Evolutionary conservation across 1,139 yeast species (phyloP).

Genomic region (Suhomyces guaymorum): DNA sequence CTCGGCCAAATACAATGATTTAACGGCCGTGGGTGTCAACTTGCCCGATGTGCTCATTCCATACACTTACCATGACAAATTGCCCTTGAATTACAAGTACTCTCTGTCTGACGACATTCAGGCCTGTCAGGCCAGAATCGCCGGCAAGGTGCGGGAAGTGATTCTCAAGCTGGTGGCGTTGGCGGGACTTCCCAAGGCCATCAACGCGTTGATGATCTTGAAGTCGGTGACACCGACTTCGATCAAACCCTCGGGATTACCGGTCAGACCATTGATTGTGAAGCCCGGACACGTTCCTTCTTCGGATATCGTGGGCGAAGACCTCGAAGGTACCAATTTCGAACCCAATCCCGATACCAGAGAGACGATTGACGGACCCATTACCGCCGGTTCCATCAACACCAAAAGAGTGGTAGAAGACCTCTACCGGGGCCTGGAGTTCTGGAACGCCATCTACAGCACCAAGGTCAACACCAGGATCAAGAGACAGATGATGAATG

Average conservation of each 20-base stretch:
- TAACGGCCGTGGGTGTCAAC: slow-evolving; percentile 45
- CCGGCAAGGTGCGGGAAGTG: slow-evolving; percentile 71
- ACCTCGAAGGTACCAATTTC: slow-evolving; percentile 41
- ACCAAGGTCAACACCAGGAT: slow-evolving; percentile 69
- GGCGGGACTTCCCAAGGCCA: slow-evolving; percentile 81
- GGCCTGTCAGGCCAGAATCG: slow-evolving; percentile 41
- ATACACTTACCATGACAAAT: slow-evolving; percentile 38
- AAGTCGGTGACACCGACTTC: slow-evolving; percentile 64
- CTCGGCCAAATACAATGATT: slow-evolving; percentile 40
- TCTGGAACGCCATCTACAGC: slow-evolving; percentile 76
- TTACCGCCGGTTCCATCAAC: slow-evolving; percentile 35
- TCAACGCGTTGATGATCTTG: slow-evolving; percentile 70
- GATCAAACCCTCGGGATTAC: slow-evolving; percentile 31
- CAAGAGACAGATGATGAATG: slow-evolving; percentile 61
- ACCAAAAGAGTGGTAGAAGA: slow-evolving; percentile 27
- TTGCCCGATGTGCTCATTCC: slow-evolving; percentile 49
- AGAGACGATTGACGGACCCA: slow-evolving; percentile 50
- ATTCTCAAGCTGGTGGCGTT: slow-evolving; percentile 75
- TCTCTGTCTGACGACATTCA: slow-evolving; percentile 37
- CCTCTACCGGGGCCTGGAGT: slow-evolving; percentile 56
- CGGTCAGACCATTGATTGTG: slow-evolving; percentile 35
- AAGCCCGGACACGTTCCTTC: slow-evolving; percentile 40
- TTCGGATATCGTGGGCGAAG: slow-evolving; percentile 44
- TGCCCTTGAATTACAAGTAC: slow-evolving; percentile 43
- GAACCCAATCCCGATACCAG: slow-evolving; percentile 20